These are phyloP conservation scores for Xylaria castorea DNA, from an alignment of 495 filamentous ascomycete genomes.

Conservation along the genomic window DNA sequence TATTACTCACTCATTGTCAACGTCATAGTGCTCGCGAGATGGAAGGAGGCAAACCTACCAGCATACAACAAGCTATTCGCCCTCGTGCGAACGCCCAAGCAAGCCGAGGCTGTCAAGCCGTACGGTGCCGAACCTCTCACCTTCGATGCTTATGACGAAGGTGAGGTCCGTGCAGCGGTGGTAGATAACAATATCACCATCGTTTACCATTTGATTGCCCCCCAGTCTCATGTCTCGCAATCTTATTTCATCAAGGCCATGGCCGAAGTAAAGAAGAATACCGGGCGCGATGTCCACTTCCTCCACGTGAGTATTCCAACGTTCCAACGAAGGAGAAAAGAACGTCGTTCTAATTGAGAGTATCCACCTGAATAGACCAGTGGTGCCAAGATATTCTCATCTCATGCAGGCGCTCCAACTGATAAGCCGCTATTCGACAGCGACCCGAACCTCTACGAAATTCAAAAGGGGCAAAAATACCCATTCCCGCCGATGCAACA, in stretches of 20 bases:
- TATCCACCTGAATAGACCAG: conserved; percentile 31
- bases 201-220: conserved; percentile 52
- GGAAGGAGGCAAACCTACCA: conserved; percentile 44
- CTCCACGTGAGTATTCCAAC: conserved; percentile 43
- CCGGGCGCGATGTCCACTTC: conserved; percentile 51
- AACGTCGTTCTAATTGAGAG: not conserved
- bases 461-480: conserved; percentile 43
- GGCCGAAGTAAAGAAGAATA: conserved; percentile 47
- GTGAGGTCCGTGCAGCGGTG: conserved; percentile 41
- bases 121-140: conserved; percentile 52
- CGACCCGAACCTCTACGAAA: conserved; percentile 49
- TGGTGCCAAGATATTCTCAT: conserved; percentile 43
- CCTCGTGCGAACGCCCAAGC: conserved; percentile 50
- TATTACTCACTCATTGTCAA: not conserved
- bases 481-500: conserved; percentile 10
- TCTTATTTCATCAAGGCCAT: conserved; percentile 50
- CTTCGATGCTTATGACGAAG: conserved; percentile 43
- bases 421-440: conserved; percentile 51
- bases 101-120: conserved; percentile 49
- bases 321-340: not conserved
- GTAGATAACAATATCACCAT: conserved; percentile 52
- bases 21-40: conserved; percentile 46
- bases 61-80: conserved; percentile 51
- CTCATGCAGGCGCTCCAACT: conserved; percentile 38
- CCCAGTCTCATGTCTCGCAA: conserved; percentile 31